A percentile compares a stretch with the other conserved stretches of the same genome.
phyloP scores from a whole-genome alignment of 2,329 filamentous ascomycete species.

The Alternaria brassicicola region DNA sequence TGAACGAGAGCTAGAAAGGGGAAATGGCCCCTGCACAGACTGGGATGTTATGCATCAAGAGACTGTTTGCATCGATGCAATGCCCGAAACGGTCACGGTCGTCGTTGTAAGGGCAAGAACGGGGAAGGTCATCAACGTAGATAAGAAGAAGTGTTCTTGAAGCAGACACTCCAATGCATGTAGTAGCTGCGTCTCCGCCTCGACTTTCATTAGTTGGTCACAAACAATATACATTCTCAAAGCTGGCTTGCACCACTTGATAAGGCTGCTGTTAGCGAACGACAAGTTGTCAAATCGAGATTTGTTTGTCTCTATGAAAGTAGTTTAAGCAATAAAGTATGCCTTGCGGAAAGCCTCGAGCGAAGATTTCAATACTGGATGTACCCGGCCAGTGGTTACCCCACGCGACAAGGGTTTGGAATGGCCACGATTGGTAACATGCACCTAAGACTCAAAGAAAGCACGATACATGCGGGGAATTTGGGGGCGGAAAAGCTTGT shows the following conservation, averaged over 20 bases:
- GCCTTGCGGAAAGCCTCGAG: constrained; percentile 16
- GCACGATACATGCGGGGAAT: constrained; percentile 15
- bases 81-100: not conserved
- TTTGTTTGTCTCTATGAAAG: not conserved
- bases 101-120: not conserved
- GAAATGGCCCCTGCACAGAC: not conserved
- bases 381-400: not conserved
- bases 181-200: not conserved
- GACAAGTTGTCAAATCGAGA: not conserved
- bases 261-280: not conserved
- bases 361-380: constrained; percentile 1
- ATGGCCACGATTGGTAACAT: not conserved
- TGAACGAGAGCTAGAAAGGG: not conserved
- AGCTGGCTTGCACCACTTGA: not conserved
- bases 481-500: constrained; percentile 27
- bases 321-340: constrained; percentile 1
- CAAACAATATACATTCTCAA: not conserved
- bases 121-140: not conserved
- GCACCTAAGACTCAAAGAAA: constrained; percentile 9
- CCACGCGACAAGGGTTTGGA: not conserved
- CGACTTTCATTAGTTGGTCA: not conserved
- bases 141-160: not conserved
- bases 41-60: not conserved
- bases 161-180: not conserved
- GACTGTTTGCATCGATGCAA: not conserved